These are phyloP conservation scores for Fusarium oxysporum DNA, from an alignment of 2,329 filamentous ascomycete genomes.

Conservation along the genomic window DNA sequence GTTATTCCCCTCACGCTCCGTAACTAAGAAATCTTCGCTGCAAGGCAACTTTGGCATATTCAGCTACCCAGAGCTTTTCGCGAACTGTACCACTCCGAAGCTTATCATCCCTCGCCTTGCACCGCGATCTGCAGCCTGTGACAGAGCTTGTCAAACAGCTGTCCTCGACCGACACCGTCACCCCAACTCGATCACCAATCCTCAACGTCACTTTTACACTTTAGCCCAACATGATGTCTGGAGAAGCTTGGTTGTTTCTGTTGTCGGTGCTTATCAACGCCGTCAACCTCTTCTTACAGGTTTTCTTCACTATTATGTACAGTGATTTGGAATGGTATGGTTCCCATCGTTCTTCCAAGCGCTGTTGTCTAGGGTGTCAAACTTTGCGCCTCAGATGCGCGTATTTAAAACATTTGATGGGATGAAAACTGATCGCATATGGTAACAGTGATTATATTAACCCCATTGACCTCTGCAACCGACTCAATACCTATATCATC, in stretches of 20 bases:
- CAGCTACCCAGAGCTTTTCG: neutral
- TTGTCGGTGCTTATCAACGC: slow-evolving; percentile 99
- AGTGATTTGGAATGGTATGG: slow-evolving; percentile 97
- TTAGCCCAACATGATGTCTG: slow-evolving; percentile 75
- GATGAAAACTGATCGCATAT: slow-evolving; percentile 31
- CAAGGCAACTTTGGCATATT: slow-evolving; percentile 28
- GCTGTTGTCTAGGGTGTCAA: slow-evolving; percentile 22
- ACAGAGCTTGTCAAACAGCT: slow-evolving; percentile 46
- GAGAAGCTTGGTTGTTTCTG: slow-evolving; percentile 98
- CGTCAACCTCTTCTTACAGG: slow-evolving; percentile 99
- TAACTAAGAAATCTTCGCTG: slow-evolving; percentile 9
- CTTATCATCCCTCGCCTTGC: slow-evolving; percentile 30
- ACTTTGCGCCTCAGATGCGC: slow-evolving; percentile 33
- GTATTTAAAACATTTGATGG: slow-evolving; percentile 5
- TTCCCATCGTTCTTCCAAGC: slow-evolving; percentile 38
- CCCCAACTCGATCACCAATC: slow-evolving; percentile 19
- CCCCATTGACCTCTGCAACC: slow-evolving; percentile 99
- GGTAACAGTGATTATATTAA: slow-evolving; percentile 94
- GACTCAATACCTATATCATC: slow-evolving; percentile 99
- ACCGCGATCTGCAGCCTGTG: slow-evolving; percentile 40
- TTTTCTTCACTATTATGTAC: slow-evolving; percentile 99
- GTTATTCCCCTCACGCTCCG: slow-evolving; percentile 28
- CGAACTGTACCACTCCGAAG: slow-evolving; percentile 22
- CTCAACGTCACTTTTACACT: slow-evolving; percentile 27
- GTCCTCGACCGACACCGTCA: slow-evolving; percentile 37